Conservation (phyloP, 1,139 yeast genomes). For the Blastobotrys ciferrii region DNA sequence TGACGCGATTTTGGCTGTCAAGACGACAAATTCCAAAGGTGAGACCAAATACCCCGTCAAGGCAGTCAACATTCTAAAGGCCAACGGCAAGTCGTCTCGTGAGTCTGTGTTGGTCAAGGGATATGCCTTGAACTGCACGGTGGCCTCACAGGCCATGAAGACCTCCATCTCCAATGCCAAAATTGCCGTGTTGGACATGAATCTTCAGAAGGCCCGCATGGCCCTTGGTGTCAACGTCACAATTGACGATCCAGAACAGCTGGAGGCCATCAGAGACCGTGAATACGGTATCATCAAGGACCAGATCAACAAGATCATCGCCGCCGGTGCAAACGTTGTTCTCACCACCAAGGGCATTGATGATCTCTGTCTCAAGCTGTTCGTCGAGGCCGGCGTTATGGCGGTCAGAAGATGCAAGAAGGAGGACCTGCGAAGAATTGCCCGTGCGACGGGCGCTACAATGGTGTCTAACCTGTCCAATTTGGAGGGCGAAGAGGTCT, state of each 20-base stretch:
- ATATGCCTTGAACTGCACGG: conserved; percentile 94
- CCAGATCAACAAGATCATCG: conserved; percentile 80
- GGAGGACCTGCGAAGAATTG: conserved; percentile 94
- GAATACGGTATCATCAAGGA: conserved; percentile 91
- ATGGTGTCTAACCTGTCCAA: conserved; percentile 83
- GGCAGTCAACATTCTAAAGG: conserved; percentile 93
- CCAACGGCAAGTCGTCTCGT: conserved; percentile 89
- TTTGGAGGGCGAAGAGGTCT: conserved; percentile 96
- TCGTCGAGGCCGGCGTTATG: conserved; percentile 94
- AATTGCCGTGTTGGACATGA: conserved; percentile 91
- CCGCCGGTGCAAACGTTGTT: conserved; percentile 94
- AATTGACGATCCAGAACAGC: conserved; percentile 95
- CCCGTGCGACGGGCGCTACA: conserved; percentile 97
- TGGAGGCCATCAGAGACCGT: conserved; percentile 92
- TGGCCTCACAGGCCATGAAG: conserved; percentile 96
- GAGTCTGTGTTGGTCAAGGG: conserved; percentile 90
- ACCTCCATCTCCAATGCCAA: conserved; percentile 70
- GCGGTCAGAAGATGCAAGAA: conserved; percentile 97
- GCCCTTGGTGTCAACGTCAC: conserved; percentile 98
- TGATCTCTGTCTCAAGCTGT: conserved; percentile 91
- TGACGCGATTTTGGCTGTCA: conserved; percentile 93
- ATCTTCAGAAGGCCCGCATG: conserved; percentile 94
- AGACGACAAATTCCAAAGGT: conserved; percentile 84
- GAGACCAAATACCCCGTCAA: conserved; percentile 93
- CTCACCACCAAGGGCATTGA: conserved; percentile 98